These are phyloP conservation scores for Mycena vitilis DNA, from an alignment of 768 basidiomycete genomes.

Conservation along the genomic window DNA sequence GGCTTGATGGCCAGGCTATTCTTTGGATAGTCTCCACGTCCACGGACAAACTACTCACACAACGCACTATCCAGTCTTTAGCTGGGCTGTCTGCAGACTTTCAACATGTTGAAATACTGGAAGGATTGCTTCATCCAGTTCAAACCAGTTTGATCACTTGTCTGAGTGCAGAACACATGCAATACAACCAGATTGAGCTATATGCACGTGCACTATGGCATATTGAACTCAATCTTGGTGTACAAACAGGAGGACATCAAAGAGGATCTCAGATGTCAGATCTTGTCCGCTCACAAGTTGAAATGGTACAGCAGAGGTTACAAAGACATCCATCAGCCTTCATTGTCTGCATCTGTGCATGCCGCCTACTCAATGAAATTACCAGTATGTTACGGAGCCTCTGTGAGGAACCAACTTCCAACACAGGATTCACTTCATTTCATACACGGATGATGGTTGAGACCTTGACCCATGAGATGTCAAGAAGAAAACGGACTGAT, in stretches of 20 bases:
- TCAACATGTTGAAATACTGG: constrained; percentile 20
- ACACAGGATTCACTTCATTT: constrained; percentile 12
- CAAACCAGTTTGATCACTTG: constrained; percentile 15
- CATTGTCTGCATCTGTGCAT: constrained; percentile 28
- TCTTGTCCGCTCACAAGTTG: constrained; percentile 23
- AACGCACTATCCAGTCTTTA: constrained; percentile 25
- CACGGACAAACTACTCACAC: constrained; percentile 23
- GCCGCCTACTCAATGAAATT: constrained; percentile 27
- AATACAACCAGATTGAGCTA: constrained; percentile 23
- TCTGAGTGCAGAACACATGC: constrained; percentile 15
- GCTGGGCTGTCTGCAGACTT: constrained; percentile 26
- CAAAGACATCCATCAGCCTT: constrained; percentile 17
- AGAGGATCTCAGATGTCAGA: constrained; percentile 20
- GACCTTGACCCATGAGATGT: constrained; percentile 27
- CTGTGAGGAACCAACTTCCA: constrained; percentile 13
- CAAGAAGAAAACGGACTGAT: constrained; percentile 23
- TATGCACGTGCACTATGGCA: constrained; percentile 29
- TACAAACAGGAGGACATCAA: constrained; percentile 18
- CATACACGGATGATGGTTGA: constrained; percentile 29
- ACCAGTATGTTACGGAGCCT: constrained; percentile 12
- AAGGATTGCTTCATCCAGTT: constrained; percentile 19
- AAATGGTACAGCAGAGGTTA: constrained; percentile 17
- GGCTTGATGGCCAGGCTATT: constrained; percentile 29
- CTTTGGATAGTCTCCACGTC: constrained; percentile 25
- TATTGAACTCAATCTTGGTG: constrained; percentile 23